Base-by-base conservation (phyloP, 2,329 filamentous ascomycete genomes). In the Nemania abortiva region DNA sequence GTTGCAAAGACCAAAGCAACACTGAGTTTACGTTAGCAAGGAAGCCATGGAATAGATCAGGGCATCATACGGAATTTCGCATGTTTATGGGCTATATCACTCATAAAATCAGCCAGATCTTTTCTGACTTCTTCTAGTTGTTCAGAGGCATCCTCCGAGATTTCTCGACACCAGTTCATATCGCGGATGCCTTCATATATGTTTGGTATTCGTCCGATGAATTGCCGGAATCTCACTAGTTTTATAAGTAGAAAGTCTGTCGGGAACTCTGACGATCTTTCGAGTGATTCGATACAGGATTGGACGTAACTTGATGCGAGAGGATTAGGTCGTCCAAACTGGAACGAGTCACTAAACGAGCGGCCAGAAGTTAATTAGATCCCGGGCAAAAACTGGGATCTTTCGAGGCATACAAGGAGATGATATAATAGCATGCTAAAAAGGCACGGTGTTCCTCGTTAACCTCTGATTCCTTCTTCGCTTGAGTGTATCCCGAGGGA, bases 391-490 rank as follows among this genome's bases (percentile, higher is more conserved):
- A 4, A 5, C 6, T 13, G 18, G 3, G 18, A 1, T 34, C 11
- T 31, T 53, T 50, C 13, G 15, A 27, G 13, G 13, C 80, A 74
- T 72, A 82, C 82, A 81, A 70, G 39, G 82, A 81, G n/a, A 81
- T 70, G 4, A 82, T 59, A 52, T 80, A 83, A 56, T 80, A 82
- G 45, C 80, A 80, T 0, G 81, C 82, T 15, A 84, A 73, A 53
- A 82, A 79, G 0, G 79, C 74, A 7, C 82, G 75, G 63, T 80
- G 79, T 66, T 82, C 81, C 37, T 82, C 82, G n/a, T 77, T 72
- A 0, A 77, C 79, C 64, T 78, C 76, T 4, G 68, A 68, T 37
- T 76, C 74, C 29, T 74, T 73, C 10, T 66, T 65, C 31, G 68
- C 68, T 39, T 72, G 65, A 10, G 31, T 49, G 34, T 63, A 56